phyloP scores from a whole-genome alignment of 1,284 basidiomycete species.

The Fomitopsis palustris region DNA sequence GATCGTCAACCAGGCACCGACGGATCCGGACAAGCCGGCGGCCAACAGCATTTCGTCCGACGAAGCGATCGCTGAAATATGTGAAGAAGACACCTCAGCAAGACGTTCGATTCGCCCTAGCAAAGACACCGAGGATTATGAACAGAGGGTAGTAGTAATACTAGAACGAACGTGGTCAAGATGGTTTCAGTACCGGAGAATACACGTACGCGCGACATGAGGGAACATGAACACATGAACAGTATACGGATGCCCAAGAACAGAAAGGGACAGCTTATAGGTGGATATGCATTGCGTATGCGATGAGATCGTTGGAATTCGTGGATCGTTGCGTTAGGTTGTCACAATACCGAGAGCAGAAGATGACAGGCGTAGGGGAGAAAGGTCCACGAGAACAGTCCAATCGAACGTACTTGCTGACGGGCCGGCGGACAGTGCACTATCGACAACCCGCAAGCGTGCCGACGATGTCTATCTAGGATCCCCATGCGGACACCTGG shows the following conservation, averaged over 20 bases:
- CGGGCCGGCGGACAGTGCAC: background rate
- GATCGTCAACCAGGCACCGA: background rate
- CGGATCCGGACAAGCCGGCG: background rate
- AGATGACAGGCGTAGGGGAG: background rate
- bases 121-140: background rate
- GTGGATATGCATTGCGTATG: conserved; percentile 4
- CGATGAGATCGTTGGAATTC: conserved; percentile 3
- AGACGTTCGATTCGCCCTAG: background rate
- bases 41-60: background rate
- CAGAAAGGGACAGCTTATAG: background rate
- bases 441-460: background rate
- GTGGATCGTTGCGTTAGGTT: conserved; percentile 5
- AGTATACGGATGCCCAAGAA: conserved; percentile 7
- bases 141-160: background rate
- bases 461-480: background rate
- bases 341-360: conserved; percentile 7
- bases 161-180: background rate
- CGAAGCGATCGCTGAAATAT: background rate
- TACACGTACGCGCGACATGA: background rate
- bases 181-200: conserved; percentile 1
- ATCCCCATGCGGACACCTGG: background rate
- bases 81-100: background rate
- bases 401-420: background rate
- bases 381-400: background rate
- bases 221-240: background rate